A percentile compares a stretch with the other conserved stretches of the same genome.
phyloP scores from a whole-genome alignment of 1,284 basidiomycete genomes.

The Ceratobasidium sp. region DNA sequence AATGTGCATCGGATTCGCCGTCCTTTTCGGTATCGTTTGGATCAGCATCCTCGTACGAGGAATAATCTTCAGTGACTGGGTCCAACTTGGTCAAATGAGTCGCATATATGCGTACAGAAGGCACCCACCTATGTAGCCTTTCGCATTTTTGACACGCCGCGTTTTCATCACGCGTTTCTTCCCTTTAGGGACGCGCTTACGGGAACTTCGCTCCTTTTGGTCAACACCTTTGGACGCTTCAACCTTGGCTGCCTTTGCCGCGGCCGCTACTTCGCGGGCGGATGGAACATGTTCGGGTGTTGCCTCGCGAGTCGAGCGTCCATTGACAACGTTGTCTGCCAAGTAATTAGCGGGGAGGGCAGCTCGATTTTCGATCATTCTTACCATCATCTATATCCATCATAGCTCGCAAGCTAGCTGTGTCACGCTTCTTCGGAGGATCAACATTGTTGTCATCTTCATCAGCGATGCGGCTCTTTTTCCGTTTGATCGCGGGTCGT shows the following conservation, averaged over 20 bases:
- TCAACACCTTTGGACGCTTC: conserved; percentile 39
- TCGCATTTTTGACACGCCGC: conserved; percentile 60
- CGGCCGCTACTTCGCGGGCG: conserved; percentile 26
- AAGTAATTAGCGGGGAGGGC: background rate
- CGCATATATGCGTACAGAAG: conserved; percentile 18
- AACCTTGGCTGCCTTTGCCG: conserved; percentile 34
- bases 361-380: conserved; percentile 38
- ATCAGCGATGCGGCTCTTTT: conserved; percentile 20
- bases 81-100: conserved; percentile 17
- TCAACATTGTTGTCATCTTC: conserved; percentile 44
- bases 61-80: conserved; percentile 75
- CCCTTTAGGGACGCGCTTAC: conserved; percentile 66
- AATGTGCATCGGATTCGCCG: conserved; percentile 45
- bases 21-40: conserved; percentile 55
- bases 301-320: conserved; percentile 19
- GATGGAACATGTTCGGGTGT: conserved; percentile 44
- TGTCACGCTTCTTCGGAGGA: conserved; percentile 50
- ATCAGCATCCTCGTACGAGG: conserved; percentile 75
- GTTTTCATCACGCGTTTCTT: conserved; percentile 69
- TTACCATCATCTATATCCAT: conserved; percentile 78
- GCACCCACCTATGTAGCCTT: conserved; percentile 71
- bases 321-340: conserved; percentile 44
- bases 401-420: conserved; percentile 61
- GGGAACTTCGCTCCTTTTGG: conserved; percentile 45
- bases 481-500: conserved; percentile 22